Evolutionary conservation across 495 filamentous ascomycete genomes (phyloP).

Genomic region (Penicillium alfredii): DNA sequence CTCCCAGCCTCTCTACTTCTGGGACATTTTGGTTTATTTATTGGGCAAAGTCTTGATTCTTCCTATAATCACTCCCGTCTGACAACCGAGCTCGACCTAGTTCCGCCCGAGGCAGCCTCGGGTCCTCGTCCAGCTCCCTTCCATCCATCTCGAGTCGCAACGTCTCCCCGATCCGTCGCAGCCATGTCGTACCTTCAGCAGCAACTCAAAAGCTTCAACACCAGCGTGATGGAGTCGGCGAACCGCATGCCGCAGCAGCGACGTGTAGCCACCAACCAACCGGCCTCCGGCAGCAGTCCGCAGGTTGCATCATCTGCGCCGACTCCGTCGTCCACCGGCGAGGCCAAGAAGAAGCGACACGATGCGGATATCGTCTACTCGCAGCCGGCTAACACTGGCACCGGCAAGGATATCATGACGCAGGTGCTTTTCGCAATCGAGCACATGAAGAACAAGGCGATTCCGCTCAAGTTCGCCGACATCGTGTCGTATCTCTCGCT

Average conservation of each 20-base stretch:
- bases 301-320: constrained; percentile 37
- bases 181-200: constrained; percentile 44
- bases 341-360: constrained; percentile 55
- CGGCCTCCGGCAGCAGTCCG: constrained; percentile 30
- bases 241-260: constrained; percentile 39
- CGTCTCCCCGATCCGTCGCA: constrained; percentile 5
- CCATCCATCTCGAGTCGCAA: constrained; percentile 1
- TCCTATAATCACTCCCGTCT: not conserved
- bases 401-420: constrained; percentile 72
- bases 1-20: not conserved
- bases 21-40: too few species aligned
- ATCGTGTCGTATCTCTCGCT: constrained; percentile 72
- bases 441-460: constrained; percentile 72
- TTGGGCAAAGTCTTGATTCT: too few species aligned
- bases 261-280: constrained; percentile 31
- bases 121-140: not conserved
- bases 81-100: not conserved
- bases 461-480: constrained; percentile 63
- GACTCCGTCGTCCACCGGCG: constrained; percentile 34
- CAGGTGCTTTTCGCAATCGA: constrained; percentile 78
- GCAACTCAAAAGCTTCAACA: constrained; percentile 44
- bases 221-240: constrained; percentile 41
- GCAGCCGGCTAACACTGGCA: constrained; percentile 71
- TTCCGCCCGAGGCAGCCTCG: not conserved
- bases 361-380: constrained; percentile 61